Evolutionary conservation across 257 asterid species (phyloP).

Genomic region (Nicotiana sylvestris): DNA sequence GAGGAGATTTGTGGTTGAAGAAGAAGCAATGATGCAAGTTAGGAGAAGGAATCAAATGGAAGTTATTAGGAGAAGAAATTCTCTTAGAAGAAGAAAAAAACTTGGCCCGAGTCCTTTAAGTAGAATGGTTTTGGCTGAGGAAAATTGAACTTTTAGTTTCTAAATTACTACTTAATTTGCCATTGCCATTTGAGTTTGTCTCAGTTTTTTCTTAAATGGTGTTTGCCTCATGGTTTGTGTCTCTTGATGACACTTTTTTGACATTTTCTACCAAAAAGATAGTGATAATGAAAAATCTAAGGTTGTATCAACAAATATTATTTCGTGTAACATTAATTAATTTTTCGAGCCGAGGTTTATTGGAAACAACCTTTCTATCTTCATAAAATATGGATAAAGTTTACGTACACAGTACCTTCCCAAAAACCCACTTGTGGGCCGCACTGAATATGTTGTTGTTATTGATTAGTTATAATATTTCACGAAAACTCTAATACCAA

Average conservation of each 20-base stretch:
- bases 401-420: too few relatives aligned
- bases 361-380: rapidly evolving
- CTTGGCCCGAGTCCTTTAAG: conserved; percentile 89
- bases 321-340: background rate
- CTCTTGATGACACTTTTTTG: background rate
- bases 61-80: conserved; percentile 64
- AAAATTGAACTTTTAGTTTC: background rate
- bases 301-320: background rate
- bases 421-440: too few relatives aligned
- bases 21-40: conserved; percentile 77
- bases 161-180: background rate
- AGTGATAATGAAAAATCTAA: background rate
- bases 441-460: too few relatives aligned
- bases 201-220: background rate
- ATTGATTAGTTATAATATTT: too few relatives aligned
- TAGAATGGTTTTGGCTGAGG: conserved; percentile 61
- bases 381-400: too few relatives aligned
- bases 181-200: conserved; percentile 3
- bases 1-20: conserved; percentile 85
- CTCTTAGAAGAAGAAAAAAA: conserved; percentile 47
- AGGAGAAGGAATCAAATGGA: conserved; percentile 85
- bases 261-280: background rate
- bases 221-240: background rate
- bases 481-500: too few relatives aligned
- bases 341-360: too few relatives aligned